These are phyloP conservation scores for Neocallimastix lanati DNA, from an alignment of 192 early-diverging fungal genomes.

Conservation along the genomic window DNA sequence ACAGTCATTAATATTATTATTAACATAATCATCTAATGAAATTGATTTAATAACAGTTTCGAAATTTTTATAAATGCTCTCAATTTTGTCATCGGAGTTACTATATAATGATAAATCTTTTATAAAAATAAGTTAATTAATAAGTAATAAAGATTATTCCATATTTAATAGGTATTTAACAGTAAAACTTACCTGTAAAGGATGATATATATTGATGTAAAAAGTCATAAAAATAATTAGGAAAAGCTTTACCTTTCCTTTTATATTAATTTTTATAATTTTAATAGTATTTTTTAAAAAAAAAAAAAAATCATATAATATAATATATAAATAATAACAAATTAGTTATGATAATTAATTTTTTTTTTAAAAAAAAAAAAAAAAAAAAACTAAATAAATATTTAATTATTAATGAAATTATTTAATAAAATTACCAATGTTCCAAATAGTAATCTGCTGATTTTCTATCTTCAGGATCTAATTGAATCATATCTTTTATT, in stretches of 20 bases:
- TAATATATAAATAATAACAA: no score
- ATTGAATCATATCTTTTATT: conserved; percentile 73
- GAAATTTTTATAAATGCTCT: conserved; percentile 52
- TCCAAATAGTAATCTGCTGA: conserved; percentile 58
- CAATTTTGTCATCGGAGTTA: conserved; percentile 56
- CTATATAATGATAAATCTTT: conserved; percentile 2
- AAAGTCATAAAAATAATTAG: conserved; percentile 53
- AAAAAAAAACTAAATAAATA: no score
- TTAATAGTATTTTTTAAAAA: no score
- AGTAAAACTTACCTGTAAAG: conserved; percentile 24
- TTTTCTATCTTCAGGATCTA: conserved; percentile 52
- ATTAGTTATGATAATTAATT: no score
- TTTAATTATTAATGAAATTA: no score
- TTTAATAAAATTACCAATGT: no score
- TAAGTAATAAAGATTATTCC: no score
- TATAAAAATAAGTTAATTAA: not conserved
- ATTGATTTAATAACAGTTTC: conserved; percentile 6
- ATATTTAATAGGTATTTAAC: not conserved
- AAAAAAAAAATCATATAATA: no score
- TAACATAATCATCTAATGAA: not conserved
- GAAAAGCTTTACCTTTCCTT: conserved; percentile 53
- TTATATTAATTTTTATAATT: no score
- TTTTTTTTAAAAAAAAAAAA: no score
- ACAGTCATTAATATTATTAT: not conserved
- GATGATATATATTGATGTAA: conserved; percentile 51